Evolutionary conservation across 2,329 filamentous ascomycete species (phyloP).

Genomic region (Trichoderma oligosporum): DNA sequence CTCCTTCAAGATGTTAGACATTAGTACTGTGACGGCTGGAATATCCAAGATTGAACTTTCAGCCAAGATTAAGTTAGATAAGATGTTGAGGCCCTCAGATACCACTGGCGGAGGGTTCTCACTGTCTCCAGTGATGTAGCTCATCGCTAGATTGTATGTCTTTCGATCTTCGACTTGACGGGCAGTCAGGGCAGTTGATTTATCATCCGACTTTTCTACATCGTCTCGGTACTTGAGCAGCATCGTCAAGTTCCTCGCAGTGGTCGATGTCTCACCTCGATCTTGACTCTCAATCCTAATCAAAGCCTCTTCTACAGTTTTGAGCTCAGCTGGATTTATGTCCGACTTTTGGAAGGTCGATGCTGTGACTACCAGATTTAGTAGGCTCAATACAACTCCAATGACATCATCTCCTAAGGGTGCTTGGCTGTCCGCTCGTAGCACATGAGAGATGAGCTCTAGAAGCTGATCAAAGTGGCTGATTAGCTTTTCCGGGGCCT

Average conservation of each 20-base stretch:
- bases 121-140: constrained; percentile 54
- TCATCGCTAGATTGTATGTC: constrained; percentile 59
- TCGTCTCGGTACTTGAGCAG: constrained; percentile 55
- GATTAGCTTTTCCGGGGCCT: constrained; percentile 60
- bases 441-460: constrained; percentile 58
- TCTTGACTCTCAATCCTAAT: constrained; percentile 38
- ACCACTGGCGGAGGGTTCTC: constrained; percentile 65
- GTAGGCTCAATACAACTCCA: constrained; percentile 54
- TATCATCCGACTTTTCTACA: constrained; percentile 44
- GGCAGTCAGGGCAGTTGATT: constrained; percentile 38
- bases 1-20: constrained; percentile 62
- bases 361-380: constrained; percentile 58
- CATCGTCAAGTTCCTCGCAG: constrained; percentile 53
- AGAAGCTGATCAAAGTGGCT: constrained; percentile 62
- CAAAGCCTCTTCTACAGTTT: constrained; percentile 48
- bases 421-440: constrained; percentile 45
- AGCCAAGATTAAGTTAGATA: constrained; percentile 54
- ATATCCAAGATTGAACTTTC: constrained; percentile 61
- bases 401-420: constrained; percentile 46
- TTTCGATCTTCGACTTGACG: constrained; percentile 57
- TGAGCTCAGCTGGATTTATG: constrained; percentile 40
- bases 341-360: constrained; percentile 52
- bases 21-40: constrained; percentile 58
- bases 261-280: constrained; percentile 45
- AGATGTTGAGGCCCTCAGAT: constrained; percentile 59